Evolutionary conservation across 78 protist genomes (phyloP).

Genomic region (Guillardia theta): DNA sequence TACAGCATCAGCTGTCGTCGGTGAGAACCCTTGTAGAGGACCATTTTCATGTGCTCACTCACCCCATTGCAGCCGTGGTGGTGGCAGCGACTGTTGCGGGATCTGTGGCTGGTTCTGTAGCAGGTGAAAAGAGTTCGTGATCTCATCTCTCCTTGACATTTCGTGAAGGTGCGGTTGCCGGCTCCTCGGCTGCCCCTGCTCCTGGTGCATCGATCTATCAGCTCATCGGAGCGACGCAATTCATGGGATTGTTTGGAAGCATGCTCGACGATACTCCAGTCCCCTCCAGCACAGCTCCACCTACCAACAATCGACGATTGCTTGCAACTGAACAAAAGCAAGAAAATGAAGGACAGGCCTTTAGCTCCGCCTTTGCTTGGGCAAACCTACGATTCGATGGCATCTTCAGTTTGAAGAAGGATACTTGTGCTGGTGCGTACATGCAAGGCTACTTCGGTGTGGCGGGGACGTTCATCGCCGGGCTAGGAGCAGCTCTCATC

Average conservation of each 20-base stretch:
- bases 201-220: background rate
- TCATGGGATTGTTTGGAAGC: background rate
- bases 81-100: background rate
- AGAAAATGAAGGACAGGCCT: no score
- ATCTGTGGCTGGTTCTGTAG: background rate
- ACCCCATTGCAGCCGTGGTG: background rate
- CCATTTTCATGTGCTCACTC: no score
- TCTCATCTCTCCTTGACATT: no score
- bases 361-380: background rate
- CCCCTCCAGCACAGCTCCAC: background rate
- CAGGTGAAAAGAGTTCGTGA: no score
- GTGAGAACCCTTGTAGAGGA: no score
- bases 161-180: no score
- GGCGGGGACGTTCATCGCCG: background rate
- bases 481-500: background rate
- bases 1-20: background rate
- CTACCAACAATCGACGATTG: no score
- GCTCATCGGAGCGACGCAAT: background rate
- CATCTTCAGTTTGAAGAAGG: background rate
- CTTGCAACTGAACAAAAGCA: no score
- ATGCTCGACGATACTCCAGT: background rate
- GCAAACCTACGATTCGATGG: slow-evolving; percentile 16
- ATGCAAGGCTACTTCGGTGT: background rate
- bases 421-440: background rate
- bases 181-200: background rate